These are phyloP conservation scores for Anthracocystis walkeri DNA, from an alignment of 1,284 basidiomycete species.

Conservation along the genomic window DNA sequence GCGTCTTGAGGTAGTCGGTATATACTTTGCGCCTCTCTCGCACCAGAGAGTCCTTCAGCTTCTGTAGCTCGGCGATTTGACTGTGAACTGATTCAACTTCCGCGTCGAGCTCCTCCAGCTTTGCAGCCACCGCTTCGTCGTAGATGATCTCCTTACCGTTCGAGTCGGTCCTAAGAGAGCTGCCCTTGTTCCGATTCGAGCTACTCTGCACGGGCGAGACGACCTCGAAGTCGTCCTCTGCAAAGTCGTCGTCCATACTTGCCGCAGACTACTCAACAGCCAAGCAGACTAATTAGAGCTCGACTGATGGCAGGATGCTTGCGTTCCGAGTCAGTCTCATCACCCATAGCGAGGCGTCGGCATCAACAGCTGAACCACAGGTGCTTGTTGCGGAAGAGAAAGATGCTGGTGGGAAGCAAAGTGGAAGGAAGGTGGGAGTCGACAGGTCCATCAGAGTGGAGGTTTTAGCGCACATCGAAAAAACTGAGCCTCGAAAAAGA, in stretches of 20 bases:
- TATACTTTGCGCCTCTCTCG: constrained; percentile 34
- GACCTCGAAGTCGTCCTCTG: constrained; percentile 32
- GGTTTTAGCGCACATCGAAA: neutral
- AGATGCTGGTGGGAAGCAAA: neutral
- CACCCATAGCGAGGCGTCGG: neutral
- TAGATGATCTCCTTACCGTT: constrained; percentile 31
- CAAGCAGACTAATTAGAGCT: neutral
- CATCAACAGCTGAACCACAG: neutral
- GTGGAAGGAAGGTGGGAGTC: neutral
- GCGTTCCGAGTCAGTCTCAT: too few species aligned
- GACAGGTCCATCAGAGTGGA: constrained; percentile 16
- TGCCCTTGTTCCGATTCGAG: neutral
- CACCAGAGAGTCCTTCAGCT: constrained; percentile 22
- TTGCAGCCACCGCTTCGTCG: constrained; percentile 28
- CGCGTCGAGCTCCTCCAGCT: constrained; percentile 39
- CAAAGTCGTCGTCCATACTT: constrained; percentile 16
- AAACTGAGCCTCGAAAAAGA: constrained; percentile 11
- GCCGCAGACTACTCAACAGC: neutral
- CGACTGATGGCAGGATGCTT: neutral
- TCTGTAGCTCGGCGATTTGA: constrained; percentile 44
- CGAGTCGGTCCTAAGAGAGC: neutral
- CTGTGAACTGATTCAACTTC: constrained; percentile 40
- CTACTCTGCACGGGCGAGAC: neutral
- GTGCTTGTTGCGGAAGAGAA: constrained; percentile 3
- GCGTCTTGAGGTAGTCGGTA: constrained; percentile 22